Evolutionary conservation across 2,329 filamentous ascomycete species (phyloP).

Genomic region (Lachnellula suecica): DNA sequence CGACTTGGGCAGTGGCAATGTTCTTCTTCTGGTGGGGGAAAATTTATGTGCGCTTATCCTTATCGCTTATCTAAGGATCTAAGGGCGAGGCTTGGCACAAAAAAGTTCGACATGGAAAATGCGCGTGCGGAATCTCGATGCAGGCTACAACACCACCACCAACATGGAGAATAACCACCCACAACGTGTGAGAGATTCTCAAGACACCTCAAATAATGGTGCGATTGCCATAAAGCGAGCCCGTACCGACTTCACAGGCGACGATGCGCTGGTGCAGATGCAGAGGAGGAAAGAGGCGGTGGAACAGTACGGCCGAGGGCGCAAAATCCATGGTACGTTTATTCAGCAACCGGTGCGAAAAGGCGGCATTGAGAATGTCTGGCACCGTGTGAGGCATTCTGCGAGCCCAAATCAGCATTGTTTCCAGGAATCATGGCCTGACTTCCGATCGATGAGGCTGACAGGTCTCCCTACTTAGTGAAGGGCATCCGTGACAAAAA

Average conservation of each 20-base stretch:
- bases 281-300: slow-evolving; percentile 62
- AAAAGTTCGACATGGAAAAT: slow-evolving; percentile 17
- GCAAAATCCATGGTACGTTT: slow-evolving; percentile 55
- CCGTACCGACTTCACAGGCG: slow-evolving; percentile 46
- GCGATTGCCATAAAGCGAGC: slow-evolving; percentile 49
- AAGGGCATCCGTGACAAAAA: slow-evolving; percentile 86
- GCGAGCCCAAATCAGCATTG: too few relatives aligned
- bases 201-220: slow-evolving; percentile 44
- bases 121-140: background rate
- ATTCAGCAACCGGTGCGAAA: too few relatives aligned
- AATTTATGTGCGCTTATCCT: slow-evolving; percentile 17
- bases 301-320: slow-evolving; percentile 80
- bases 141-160: background rate
- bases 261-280: slow-evolving; percentile 29
- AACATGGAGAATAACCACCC: slow-evolving; percentile 20
- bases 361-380: background rate
- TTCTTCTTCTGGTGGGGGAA: background rate
- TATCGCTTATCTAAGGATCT: slow-evolving; percentile 22
- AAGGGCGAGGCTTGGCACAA: slow-evolving; percentile 21
- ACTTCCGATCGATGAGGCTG: too few relatives aligned
- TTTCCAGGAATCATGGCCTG: too few relatives aligned
- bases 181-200: slow-evolving; percentile 9
- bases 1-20: background rate
- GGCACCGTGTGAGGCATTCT: slow-evolving; percentile 33
- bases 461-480: slow-evolving; percentile 57